phyloP scores from a whole-genome alignment of 306 rosid species.

The Cajanus cajan region DNA sequence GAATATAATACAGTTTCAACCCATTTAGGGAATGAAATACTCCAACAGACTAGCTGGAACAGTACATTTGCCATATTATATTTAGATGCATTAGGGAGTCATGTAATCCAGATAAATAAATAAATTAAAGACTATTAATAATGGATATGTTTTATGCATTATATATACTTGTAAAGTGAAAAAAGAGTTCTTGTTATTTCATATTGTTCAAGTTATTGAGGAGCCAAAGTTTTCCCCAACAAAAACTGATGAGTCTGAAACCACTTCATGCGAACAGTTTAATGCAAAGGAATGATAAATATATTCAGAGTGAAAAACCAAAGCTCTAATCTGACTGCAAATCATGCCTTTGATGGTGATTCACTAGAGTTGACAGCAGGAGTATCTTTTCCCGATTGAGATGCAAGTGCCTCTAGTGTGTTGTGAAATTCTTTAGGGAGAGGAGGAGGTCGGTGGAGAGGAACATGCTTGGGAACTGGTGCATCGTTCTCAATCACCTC shows the following conservation, averaged over 20 bases:
- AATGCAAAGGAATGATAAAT: neutral
- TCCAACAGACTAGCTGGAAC: neutral
- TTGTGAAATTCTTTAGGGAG: slow-evolving; percentile 72
- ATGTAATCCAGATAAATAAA: neutral
- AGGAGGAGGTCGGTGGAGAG: slow-evolving; percentile 79
- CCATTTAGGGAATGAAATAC: neutral
- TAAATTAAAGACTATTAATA: neutral
- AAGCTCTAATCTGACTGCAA: slow-evolving; percentile 24
- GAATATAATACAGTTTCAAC: neutral
- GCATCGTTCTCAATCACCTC: slow-evolving; percentile 90
- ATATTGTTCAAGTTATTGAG: slow-evolving; percentile 8
- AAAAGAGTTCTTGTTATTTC: slow-evolving; percentile 28
- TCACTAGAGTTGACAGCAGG: slow-evolving; percentile 39
- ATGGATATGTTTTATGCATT: neutral
- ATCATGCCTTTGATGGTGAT: slow-evolving; percentile 49
- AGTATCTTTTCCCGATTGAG: slow-evolving; percentile 36
- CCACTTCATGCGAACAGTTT: slow-evolving; percentile 20
- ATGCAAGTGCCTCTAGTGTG: slow-evolving; percentile 48
- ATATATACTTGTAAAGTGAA: neutral
- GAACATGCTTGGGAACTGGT: slow-evolving; percentile 86
- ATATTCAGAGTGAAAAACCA: slow-evolving; percentile 29
- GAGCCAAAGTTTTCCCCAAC: slow-evolving; percentile 14
- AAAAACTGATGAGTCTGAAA: slow-evolving; percentile 7
- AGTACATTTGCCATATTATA: neutral
- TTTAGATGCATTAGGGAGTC: neutral